Evolutionary conservation across 1,284 basidiomycete genomes (phyloP), one percentile per base, ranked within the genome.

Genomic region (Sphagnurus paluster): DNA sequence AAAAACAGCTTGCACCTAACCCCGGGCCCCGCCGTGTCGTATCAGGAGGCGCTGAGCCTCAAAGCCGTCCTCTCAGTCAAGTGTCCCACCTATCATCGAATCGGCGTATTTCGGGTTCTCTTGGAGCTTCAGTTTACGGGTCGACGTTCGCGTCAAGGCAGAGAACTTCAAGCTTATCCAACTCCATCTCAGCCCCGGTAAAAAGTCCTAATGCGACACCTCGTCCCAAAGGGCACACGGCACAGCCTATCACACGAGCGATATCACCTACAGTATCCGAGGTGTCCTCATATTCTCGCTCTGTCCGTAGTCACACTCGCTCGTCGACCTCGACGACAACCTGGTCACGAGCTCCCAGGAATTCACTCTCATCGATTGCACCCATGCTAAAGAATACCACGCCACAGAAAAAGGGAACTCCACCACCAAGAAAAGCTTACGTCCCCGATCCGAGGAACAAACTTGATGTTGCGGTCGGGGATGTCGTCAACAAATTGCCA

Each of bases 381-480:
- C 42, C 47, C 0, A 74, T 84, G 39, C 70, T 71, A 3, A 72
- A 67, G 39, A 61, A 63, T 24, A 64, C 71, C 39, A 77, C 79
- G 2, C 75, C 79, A 10, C 69, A 71, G 36, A 71, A 67, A 41
- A 75, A 66, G 49, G 30, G 49, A 9, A 57, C 65, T 19, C 56
- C 63, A 3, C 61, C 63, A 4, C 61, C 67, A 2, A 76, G 80
- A 57, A 88, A 83, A 61, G 74, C 78, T 6, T 98, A 97, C 57
- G 71, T 91, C 35, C 79, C 94, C 2, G 84, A 96, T 64, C 88
- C 90, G 9, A 85, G 89, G 66, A 93, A 82, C 68, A 90, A 89
- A 59, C 77, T 98, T 1, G 95, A 98, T 62, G 80, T 95, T 19
- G 94, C 93, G 2, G 89, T 98, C 34, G 92, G 90, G 5, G 82